phyloP scores from a whole-genome alignment of 2,329 filamentous ascomycete species.

The Raffaelea arxii region DNA sequence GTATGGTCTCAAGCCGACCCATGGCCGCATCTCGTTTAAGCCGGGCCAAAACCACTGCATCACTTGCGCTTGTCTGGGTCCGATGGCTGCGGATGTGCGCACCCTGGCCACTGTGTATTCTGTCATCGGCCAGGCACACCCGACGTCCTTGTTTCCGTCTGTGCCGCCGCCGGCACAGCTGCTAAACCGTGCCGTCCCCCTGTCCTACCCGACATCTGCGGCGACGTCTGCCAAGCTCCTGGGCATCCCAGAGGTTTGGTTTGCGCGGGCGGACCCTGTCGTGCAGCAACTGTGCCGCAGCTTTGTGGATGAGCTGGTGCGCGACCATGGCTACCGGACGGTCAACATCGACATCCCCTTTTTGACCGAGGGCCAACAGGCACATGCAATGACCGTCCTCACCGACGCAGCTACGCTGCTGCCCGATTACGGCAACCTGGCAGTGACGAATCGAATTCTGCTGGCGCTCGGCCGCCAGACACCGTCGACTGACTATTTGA shows the following conservation, averaged over 20 bases:
- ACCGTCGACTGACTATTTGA: constrained; percentile 54
- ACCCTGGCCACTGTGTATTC: constrained; percentile 58
- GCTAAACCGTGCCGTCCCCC: constrained; percentile 11
- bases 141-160: constrained; percentile 43
- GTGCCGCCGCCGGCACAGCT: constrained; percentile 16
- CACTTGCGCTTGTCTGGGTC: constrained; percentile 56
- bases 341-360: constrained; percentile 50
- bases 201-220: not conserved
- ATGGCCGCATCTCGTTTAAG: constrained; percentile 53
- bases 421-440: constrained; percentile 34
- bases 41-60: constrained; percentile 50
- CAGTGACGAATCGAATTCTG: constrained; percentile 55
- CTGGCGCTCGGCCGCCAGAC: constrained; percentile 54
- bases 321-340: constrained; percentile 39
- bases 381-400: constrained; percentile 66
- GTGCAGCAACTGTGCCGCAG: constrained; percentile 30
- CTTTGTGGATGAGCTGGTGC: constrained; percentile 42
- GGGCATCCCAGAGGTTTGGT: constrained; percentile 57
- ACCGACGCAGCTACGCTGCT: constrained; percentile 44
- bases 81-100: constrained; percentile 56
- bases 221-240: constrained; percentile 35
- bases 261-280: constrained; percentile 33
- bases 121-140: constrained; percentile 54
- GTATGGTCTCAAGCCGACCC: constrained; percentile 64
- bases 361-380: constrained; percentile 54